phyloP scores from a whole-genome alignment of 169 alveolate genomes.

The Eimeria falciformis region DNA sequence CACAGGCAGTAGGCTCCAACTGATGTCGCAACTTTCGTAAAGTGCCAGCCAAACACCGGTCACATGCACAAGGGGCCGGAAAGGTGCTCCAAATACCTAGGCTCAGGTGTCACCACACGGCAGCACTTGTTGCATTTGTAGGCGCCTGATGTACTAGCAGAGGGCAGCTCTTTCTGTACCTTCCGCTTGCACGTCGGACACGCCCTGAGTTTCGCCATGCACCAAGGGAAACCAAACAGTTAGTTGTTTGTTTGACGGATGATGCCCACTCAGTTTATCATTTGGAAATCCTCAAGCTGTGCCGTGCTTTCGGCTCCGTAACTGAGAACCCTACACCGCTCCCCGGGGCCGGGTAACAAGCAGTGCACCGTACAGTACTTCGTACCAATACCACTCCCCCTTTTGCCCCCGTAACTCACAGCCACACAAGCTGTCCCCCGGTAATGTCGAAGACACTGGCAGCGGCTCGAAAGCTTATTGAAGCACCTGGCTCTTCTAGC shows the following conservation, averaged over 20 bases:
- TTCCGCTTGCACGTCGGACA: constrained; percentile 45
- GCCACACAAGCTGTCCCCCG: constrained; percentile 18
- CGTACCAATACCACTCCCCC: not conserved
- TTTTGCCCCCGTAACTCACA: not conserved
- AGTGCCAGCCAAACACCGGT: not conserved
- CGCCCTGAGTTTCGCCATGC: no score
- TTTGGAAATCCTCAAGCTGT: no score
- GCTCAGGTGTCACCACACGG: constrained; percentile 8
- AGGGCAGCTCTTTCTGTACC: not conserved
- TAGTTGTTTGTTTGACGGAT: no score
- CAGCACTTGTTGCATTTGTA: constrained; percentile 11
- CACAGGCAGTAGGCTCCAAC: not conserved
- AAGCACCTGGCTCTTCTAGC: not conserved
- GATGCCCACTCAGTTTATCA: no score
- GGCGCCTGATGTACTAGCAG: not conserved
- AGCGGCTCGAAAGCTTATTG: not conserved
- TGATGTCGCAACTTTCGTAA: not conserved
- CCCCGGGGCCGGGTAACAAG: no score
- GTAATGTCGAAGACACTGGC: constrained; percentile 16
- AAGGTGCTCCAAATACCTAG: constrained; percentile 20
- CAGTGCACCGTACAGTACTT: not conserved
- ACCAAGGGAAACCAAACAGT: no score
- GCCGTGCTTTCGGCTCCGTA: no score
- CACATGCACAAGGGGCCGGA: not conserved
- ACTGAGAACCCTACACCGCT: no score